Conservation (phyloP, 345 rosid species). For the Salix arbutifolia region DNA sequence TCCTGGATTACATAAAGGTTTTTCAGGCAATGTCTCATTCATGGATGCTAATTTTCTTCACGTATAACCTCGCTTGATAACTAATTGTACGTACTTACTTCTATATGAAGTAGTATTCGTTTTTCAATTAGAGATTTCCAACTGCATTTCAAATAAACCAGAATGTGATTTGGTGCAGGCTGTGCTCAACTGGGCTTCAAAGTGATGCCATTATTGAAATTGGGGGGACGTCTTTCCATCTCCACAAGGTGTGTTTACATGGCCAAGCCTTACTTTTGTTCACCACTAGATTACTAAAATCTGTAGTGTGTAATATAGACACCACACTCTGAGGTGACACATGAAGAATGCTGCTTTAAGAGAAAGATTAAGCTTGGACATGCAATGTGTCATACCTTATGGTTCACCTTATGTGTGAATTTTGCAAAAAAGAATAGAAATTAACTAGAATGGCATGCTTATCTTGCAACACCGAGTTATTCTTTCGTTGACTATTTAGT, state of each 20-base stretch:
- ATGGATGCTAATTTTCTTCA: background rate
- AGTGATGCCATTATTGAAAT: constrained; percentile 74
- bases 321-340: background rate
- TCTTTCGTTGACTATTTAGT: background rate
- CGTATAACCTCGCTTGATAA: background rate
- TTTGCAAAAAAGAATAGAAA: background rate
- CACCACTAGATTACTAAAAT: background rate
- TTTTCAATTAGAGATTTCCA: background rate
- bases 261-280: background rate
- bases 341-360: background rate
- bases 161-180: constrained; percentile 36
- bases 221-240: constrained; percentile 64
- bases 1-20: background rate
- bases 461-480: background rate
- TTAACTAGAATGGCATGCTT: background rate
- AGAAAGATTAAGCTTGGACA: background rate
- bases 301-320: background rate
- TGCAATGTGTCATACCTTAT: background rate
- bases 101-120: background rate
- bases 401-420: background rate
- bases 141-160: constrained; percentile 2
- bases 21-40: background rate
- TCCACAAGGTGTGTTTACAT: constrained; percentile 60
- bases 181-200: constrained; percentile 69
- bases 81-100: background rate